Base-by-base conservation (phyloP, 495 filamentous ascomycete species). In the Penicillium subrubescens region DNA sequence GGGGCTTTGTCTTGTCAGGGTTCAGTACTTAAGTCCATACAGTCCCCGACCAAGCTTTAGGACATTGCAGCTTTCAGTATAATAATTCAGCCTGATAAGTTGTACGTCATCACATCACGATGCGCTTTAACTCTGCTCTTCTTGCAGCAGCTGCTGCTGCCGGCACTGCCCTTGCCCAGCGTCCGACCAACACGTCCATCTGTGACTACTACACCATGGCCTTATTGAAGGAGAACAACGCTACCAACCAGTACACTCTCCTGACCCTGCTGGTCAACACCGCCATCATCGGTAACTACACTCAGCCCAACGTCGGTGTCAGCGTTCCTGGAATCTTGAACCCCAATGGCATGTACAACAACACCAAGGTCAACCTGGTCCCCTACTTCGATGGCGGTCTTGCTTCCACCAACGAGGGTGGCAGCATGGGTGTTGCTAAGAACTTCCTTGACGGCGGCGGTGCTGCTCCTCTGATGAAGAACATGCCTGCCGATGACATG, bases 361-460 rank as follows among this genome's bases (percentile, higher is more conserved):
- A 77, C 44, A 79, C 73, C n/a, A 64, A 66, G 15, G 84, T 87
- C 67, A 79, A 84, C 64, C 78, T 87, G 43, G 53, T 77, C 3
- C 82, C 78, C 5, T 87, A 85, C 71, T 86, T 86, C 77, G 75
- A 75, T 61, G 85, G 85, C 29, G 72, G 60, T 1, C 71, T 85
- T 8, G 72, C 70, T 17, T 83, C 82, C 2, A 81, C 76, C 54
- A 87, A 87, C 67, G 57, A 46, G 14, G 72, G 75, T 39, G 68
- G 71, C 23, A 77, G 68, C 17, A 44, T 59, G 0, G 83, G 81
- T 33, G 64, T 71, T 4, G 72, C 80, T 10, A 69, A 82, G 61
- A 85, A 85, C 74, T 87, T 85, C 73, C 75, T 87, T 29, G 83
- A 87, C 60, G 84, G 72, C 21, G 85, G 85, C 54, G 85, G 81